Base-by-base conservation (phyloP, 116 monocot genomes). In the Iris pallida region DNA sequence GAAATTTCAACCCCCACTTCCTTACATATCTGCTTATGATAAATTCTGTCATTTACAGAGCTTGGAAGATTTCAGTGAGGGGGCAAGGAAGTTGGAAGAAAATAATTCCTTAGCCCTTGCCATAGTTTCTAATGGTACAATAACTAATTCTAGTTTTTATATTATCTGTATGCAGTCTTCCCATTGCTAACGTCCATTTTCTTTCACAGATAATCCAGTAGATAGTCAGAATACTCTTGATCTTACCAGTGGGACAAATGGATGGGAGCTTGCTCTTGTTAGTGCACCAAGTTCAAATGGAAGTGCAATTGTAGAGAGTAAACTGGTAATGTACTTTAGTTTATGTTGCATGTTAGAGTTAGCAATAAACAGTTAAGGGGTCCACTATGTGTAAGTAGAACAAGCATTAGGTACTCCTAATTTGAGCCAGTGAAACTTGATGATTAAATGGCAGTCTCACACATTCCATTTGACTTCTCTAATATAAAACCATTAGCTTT, bases 261-360 rank as follows among this genome's bases (percentile, higher is more conserved):
- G 68, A 5, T 93, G 93, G 93, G 86, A 93, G 64, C 77, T 87
- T 13, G 84, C 73, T 42, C 75, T 89, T 46, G 79, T 87, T 53
- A 49, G 65, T 57, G 68, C 70, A 58, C n/a, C 81, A 52, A 81
- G 67, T 68, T 79, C 83, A 55, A 80, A 69, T 63, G 65, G 52
- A 77, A 73, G 66, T 77, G 61, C 57, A 59, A 20, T 73, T 64
- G 61, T 53, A 30, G 76, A 81, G 55, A 77, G 72, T 67, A 79
- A 83, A 78, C 59, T 82, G 89, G 92, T 88, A 78, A 15, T 13
- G 0, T 5, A 17, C 18, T 47, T 64, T 64, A 30, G 2, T 3
- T 30, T 30, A 30, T 30, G 30, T 30, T 30, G 30, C 30, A 30
- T 30, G 30, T 30, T 30, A 30, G 30, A 30, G 30, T 30, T 30